Evolutionary conservation across 1,284 basidiomycete species (phyloP).

Genomic region (Ceratobasidium sp.): DNA sequence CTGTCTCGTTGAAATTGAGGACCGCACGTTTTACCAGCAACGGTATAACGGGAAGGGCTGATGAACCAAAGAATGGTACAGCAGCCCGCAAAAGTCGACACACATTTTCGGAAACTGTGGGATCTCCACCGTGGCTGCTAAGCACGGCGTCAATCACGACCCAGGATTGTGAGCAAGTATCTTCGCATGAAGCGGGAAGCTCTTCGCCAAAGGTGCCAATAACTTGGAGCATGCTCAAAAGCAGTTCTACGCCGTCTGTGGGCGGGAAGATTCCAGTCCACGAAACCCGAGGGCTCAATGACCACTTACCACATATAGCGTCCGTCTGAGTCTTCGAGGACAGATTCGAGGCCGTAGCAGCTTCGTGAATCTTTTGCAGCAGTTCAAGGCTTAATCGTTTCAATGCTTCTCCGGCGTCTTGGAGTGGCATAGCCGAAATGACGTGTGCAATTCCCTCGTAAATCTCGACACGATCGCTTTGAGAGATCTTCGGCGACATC

Average conservation of each 20-base stretch:
- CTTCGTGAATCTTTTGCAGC: conserved; percentile 70
- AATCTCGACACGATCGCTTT: conserved; percentile 89
- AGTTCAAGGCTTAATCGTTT: conserved; percentile 84
- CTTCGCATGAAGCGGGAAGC: conserved; percentile 79
- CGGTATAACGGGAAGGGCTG: conserved; percentile 73
- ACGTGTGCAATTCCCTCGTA: conserved; percentile 96
- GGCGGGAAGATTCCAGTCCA: conserved; percentile 41
- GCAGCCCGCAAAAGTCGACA: conserved; percentile 89
- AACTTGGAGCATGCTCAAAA: conserved; percentile 86
- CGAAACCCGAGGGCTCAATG: background rate
- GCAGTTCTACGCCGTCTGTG: conserved; percentile 82
- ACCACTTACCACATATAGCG: conserved; percentile 39
- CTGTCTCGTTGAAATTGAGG: conserved; percentile 78
- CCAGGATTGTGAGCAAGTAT: conserved; percentile 84
- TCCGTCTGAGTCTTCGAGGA: conserved; percentile 39
- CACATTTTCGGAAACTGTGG: conserved; percentile 82
- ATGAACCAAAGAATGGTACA: conserved; percentile 78
- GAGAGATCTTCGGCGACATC: conserved; percentile 77
- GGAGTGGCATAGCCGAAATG: conserved; percentile 90
- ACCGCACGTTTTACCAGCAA: conserved; percentile 79
- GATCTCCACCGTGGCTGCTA: conserved; percentile 77
- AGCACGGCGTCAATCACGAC: conserved; percentile 83
- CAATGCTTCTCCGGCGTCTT: conserved; percentile 82
- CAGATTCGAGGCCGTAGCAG: conserved; percentile 58
- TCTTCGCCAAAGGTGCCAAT: conserved; percentile 82